A percentile compares a stretch with the other conserved stretches of the same genome.
Conservation (phyloP, 352 stramenopile genomes). For the Phytophthora pistaciae region DNA sequence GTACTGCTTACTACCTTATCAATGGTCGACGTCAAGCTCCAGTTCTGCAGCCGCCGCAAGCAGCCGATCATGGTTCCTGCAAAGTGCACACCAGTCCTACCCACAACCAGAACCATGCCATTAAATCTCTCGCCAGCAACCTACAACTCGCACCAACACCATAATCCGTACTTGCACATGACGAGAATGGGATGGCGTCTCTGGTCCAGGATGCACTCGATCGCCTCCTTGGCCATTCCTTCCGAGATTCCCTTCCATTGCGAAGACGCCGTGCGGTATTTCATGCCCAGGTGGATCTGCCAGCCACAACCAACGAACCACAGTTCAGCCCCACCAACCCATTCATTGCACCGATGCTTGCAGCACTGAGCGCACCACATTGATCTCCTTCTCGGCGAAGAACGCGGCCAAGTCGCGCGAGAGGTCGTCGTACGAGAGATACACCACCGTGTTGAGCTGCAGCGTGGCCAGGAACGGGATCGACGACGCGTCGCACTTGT, state of each 20-base stretch:
- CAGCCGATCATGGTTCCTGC: slow-evolving; percentile 85
- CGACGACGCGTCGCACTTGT: slow-evolving; percentile 88
- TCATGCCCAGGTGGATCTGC: slow-evolving; percentile 84
- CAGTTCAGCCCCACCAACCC: neutral
- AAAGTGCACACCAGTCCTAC: slow-evolving; percentile 79
- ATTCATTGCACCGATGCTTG: neutral
- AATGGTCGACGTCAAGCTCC: slow-evolving; percentile 88
- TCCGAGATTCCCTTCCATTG: slow-evolving; percentile 83
- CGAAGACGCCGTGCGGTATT: slow-evolving; percentile 74
- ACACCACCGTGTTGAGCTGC: slow-evolving; percentile 87
- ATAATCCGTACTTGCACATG: slow-evolving; percentile 86
- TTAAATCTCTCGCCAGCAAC: neutral
- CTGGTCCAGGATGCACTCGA: slow-evolving; percentile 87
- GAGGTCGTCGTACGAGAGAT: slow-evolving; percentile 87
- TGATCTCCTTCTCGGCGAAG: slow-evolving; percentile 86
- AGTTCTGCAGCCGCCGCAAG: slow-evolving; percentile 85
- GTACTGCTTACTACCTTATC: slow-evolving; percentile 64
- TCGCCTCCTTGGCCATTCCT: slow-evolving; percentile 87
- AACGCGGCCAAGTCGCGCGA: slow-evolving; percentile 81
- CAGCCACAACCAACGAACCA: neutral
- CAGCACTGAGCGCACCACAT: slow-evolving; percentile 48
- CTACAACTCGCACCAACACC: neutral
- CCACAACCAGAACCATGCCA: neutral
- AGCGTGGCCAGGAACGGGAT: slow-evolving; percentile 86
- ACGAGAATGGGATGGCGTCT: slow-evolving; percentile 82